These are phyloP conservation scores for Stachybotrys echinatus DNA, from an alignment of 2,329 filamentous ascomycete species.

Conservation along the genomic window DNA sequence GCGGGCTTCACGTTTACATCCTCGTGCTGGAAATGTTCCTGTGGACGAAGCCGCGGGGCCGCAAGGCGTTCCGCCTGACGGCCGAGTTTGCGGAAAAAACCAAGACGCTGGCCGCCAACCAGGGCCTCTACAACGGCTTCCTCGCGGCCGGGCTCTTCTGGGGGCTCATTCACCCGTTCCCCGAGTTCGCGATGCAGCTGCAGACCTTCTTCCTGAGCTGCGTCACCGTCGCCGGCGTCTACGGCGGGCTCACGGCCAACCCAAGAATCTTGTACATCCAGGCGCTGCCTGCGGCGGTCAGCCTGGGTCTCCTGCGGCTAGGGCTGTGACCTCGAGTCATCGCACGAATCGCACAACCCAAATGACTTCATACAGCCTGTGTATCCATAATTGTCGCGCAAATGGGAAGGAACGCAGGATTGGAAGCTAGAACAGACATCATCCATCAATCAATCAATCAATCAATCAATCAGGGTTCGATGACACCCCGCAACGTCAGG, in stretches of 20 bases:
- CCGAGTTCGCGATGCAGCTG: slow-evolving; percentile 35
- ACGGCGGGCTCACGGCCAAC: slow-evolving; percentile 36
- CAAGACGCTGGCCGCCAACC: slow-evolving; percentile 40
- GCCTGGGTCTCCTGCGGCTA: slow-evolving; percentile 20
- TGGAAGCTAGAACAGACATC: not conserved
- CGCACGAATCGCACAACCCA: not conserved
- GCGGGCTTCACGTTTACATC: slow-evolving; percentile 42
- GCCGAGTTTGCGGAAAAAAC: slow-evolving; percentile 41
- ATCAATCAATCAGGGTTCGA: not conserved
- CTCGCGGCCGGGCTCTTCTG: slow-evolving; percentile 43
- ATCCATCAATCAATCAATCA: too few relatives aligned
- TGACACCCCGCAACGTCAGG: not conserved
- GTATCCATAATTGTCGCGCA: too few relatives aligned
- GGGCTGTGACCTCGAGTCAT: slow-evolving; percentile 8
- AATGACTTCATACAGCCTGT: too few relatives aligned
- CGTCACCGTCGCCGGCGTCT: slow-evolving; percentile 37
- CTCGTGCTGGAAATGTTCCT: slow-evolving; percentile 43
- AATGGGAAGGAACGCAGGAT: not conserved
- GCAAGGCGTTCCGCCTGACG: slow-evolving; percentile 36
- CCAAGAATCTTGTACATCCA: slow-evolving; percentile 39
- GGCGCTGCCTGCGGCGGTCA: slow-evolving; percentile 22
- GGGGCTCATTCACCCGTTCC: slow-evolving; percentile 39
- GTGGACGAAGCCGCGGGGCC: slow-evolving; percentile 41
- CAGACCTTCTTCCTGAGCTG: slow-evolving; percentile 42
- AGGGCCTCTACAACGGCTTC: slow-evolving; percentile 49